Evolutionary conservation across 108 stramenopile genomes (phyloP).

Genomic region (Hondaea fermentalgiana): DNA sequence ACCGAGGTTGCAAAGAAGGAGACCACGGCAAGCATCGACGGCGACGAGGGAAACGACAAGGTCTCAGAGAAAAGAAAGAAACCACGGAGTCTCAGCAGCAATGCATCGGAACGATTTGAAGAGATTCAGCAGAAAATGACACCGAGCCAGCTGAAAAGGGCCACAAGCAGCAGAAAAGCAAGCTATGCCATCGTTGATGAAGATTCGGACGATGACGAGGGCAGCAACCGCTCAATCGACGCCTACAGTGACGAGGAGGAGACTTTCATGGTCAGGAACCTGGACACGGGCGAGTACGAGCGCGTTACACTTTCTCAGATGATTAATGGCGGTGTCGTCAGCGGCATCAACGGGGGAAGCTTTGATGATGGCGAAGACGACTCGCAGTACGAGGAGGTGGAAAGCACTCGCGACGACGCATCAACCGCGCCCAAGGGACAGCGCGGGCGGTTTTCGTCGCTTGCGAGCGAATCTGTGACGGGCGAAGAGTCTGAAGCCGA

Average conservation of each 20-base stretch:
- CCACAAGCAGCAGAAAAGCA: background rate
- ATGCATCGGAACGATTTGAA: too few relatives aligned
- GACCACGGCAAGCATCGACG: too few relatives aligned
- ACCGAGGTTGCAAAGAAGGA: too few relatives aligned
- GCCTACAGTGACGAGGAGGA: slow-evolving; percentile 5
- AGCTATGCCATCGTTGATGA: background rate
- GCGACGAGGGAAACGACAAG: too few relatives aligned
- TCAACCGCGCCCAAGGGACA: background rate
- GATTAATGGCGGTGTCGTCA: background rate
- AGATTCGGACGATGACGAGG: background rate
- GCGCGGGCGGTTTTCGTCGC: background rate
- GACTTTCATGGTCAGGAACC: background rate
- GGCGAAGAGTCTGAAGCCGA: background rate
- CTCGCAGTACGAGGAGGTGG: background rate
- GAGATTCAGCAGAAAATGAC: too few relatives aligned
- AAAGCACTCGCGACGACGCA: too few relatives aligned
- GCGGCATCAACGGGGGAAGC: background rate
- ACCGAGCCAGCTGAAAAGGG: background rate
- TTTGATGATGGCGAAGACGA: background rate
- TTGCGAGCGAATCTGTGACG: background rate
- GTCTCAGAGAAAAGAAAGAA: too few relatives aligned
- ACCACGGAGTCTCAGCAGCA: too few relatives aligned
- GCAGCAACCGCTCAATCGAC: background rate
- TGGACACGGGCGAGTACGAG: background rate
- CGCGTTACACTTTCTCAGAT: background rate